phyloP scores from a whole-genome alignment of 495 filamentous ascomycete species.

The Saxophila tyrrhenica region DNA sequence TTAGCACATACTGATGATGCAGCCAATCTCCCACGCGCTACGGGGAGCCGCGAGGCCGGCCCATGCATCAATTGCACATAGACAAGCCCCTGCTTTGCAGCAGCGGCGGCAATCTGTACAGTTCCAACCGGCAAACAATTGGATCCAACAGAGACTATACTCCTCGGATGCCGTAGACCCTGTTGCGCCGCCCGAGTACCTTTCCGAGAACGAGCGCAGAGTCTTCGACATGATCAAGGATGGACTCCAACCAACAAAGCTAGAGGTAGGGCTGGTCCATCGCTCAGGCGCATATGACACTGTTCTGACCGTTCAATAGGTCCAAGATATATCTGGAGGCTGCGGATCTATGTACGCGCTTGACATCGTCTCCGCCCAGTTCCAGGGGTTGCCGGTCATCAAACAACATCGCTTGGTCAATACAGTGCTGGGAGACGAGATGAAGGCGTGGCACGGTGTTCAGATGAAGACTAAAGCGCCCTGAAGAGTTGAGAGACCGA shows the following conservation, averaged over 20 bases:
- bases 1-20: too few relatives aligned
- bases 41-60: too few relatives aligned
- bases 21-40: too few relatives aligned
- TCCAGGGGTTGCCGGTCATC: constrained; percentile 53
- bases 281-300: not conserved
- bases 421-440: constrained; percentile 50
- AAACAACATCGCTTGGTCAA: constrained; percentile 67
- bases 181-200: constrained; percentile 35
- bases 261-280: constrained; percentile 35
- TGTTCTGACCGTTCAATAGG: constrained; percentile 26
- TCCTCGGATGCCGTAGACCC: not conserved
- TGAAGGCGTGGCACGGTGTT: constrained; percentile 66
- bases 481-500: too few relatives aligned
- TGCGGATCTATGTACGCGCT: constrained; percentile 73
- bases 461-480: constrained; percentile 48
- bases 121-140: not conserved
- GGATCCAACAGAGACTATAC: not conserved
- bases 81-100: too few relatives aligned
- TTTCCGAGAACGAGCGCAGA: constrained; percentile 36
- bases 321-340: constrained; percentile 69
- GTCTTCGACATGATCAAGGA: constrained; percentile 38
- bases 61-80: too few relatives aligned
- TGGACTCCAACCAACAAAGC: constrained; percentile 31
- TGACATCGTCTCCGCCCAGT: constrained; percentile 53
- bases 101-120: too few relatives aligned